Base-by-base conservation (phyloP, 768 basidiomycete species). In the Galerina marginata region DNA sequence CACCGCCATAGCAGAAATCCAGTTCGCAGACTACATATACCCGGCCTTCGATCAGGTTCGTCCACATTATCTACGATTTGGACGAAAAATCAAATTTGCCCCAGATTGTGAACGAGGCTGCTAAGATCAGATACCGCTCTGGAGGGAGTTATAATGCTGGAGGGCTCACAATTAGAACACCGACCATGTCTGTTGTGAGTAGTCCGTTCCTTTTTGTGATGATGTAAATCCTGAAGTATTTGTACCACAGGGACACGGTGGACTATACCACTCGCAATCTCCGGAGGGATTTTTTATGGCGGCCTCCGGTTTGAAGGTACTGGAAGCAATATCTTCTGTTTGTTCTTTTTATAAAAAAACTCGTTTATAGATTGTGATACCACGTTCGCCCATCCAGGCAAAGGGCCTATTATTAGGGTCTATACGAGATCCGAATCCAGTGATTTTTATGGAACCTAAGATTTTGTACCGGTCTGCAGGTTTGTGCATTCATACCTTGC, bases 261-360 rank as follows among this genome's bases (percentile, higher is more conserved):
- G 90, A 23, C 74, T 96, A 58, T 98, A 97, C 70, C 95, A 98
- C 69, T 96, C 93, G 6, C 95, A 98, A 74, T 94, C 92, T 57
- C 95, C 95, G 3, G 96, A 98, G 74, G 94, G 91, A 0, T 98
- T 89, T 76, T 98, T 98, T 73, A 84, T 96, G 80, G 95, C 91
- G 37, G 95, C 93, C 7, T 79, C 93, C 0, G 95, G 95, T 0
- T 70, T 98, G 43, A 97, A 97, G 82, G 94, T 92, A 57, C 36
- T 42, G 7, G 16, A 10, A 20, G 33, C 58, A 12, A 60, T 43
- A 15, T 39, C 9, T 23, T 29, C 7, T 47, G n/a, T 49, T 36
- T 33, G 39, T 60, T 37, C 44, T 54, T 12, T 46, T n/a, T 20
- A 2, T 15, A n/a, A 46, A 56, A 16, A 49, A 29, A 20, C 7